Evolutionary conservation across 805 yeast genomes (phyloP).

Genomic region (Spathaspora girioi): DNA sequence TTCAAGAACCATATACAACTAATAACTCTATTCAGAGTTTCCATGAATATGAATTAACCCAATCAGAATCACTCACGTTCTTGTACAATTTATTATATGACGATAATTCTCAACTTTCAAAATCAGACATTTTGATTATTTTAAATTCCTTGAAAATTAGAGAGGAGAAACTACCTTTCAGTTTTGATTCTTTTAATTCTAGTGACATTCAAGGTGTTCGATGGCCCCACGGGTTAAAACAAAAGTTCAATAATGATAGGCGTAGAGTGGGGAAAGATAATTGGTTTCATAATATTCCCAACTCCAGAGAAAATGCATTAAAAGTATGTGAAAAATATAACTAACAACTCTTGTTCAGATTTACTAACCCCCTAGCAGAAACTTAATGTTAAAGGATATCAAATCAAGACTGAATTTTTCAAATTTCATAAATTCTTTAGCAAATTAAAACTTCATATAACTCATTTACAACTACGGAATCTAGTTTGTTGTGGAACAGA

Average conservation of each 20-base stretch:
- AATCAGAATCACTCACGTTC: constrained; percentile 39
- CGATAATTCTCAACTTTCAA: constrained; percentile 27
- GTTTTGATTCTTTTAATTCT: constrained; percentile 7
- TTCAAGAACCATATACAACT: neutral
- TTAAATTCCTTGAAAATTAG: constrained; percentile 33
- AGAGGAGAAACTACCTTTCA: constrained; percentile 32
- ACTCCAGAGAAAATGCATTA: constrained; percentile 29
- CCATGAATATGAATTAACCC: constrained; percentile 34
- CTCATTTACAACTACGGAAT: constrained; percentile 57
- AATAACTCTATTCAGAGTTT: constrained; percentile 1
- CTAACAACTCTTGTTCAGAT: neutral
- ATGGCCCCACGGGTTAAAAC: constrained; percentile 31
- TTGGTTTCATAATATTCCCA: constrained; percentile 38
- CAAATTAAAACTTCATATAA: constrained; percentile 44
- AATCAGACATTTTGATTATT: constrained; percentile 32
- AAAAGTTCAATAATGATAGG: constrained; percentile 30
- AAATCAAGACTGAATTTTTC: constrained; percentile 32
- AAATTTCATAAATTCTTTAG: constrained; percentile 37
- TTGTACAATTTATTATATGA: constrained; percentile 38
- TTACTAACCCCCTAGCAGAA: constrained; percentile 23
- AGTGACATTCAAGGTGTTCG: constrained; percentile 34
- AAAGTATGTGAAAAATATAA: constrained; percentile 23
- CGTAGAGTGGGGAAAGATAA: constrained; percentile 28
- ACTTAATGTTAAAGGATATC: constrained; percentile 13
- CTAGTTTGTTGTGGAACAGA: constrained; percentile 39